Conservation (phyloP, 2,329 filamentous ascomycete species). For the Aspergillus ochraceoroseus region DNA sequence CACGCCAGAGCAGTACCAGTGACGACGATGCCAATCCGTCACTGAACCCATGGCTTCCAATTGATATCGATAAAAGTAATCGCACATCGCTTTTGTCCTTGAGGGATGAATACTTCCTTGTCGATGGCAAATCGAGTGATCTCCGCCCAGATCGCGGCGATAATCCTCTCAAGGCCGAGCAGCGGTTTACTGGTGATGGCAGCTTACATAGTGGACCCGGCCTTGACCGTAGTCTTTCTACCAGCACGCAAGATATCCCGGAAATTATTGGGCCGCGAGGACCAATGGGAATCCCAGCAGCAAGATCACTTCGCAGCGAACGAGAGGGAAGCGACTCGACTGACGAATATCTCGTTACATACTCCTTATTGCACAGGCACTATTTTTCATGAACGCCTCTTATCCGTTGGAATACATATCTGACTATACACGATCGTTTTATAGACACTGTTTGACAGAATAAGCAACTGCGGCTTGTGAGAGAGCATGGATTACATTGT, state of each 20-base stretch:
- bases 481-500: constrained; percentile 1
- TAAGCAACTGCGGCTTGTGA: not conserved
- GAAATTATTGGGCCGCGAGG: constrained; percentile 21
- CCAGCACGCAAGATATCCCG: constrained; percentile 18
- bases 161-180: constrained; percentile 23
- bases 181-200: constrained; percentile 18
- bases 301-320: constrained; percentile 11
- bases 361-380: constrained; percentile 17
- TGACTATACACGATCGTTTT: constrained; percentile 12
- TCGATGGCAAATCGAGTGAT: constrained; percentile 27
- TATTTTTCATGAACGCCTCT: constrained; percentile 17
- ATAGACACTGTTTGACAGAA: not conserved
- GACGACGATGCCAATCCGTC: constrained; percentile 18
- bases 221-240: constrained; percentile 19
- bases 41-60: constrained; percentile 20
- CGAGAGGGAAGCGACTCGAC: constrained; percentile 23
- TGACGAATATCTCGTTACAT: constrained; percentile 21
- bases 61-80: constrained; percentile 25
- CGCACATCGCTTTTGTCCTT: constrained; percentile 18
- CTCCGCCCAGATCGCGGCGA: constrained; percentile 24
- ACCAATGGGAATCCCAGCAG: constrained; percentile 3
- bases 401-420: constrained; percentile 3
- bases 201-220: constrained; percentile 21
- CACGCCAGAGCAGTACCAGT: constrained; percentile 9
- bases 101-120: constrained; percentile 28